Evolutionary conservation across 2,329 filamentous ascomycete species (phyloP), one percentile per base, ranked within the genome.

Genomic region (Fusarium sp.): DNA sequence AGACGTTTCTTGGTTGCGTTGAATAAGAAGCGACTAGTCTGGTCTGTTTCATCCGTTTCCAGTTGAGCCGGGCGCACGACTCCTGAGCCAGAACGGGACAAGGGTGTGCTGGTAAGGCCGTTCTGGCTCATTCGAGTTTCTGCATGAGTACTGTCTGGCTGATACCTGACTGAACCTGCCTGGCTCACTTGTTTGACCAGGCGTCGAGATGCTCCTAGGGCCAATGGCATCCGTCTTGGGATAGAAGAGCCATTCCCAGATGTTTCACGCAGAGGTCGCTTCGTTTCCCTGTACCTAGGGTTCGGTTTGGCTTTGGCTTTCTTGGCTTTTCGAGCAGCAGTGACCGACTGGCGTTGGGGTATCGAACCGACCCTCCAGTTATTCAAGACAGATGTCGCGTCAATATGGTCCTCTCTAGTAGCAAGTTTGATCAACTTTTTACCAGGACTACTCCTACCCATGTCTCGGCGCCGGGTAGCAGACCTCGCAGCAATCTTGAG

Each of bases 401-500:
- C 90, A 24, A 89, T 71, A 67, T 91, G 89, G 75, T 92, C 90
- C 72, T 83, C 83, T n/a, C 89, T 86, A 36, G 85, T 90, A 28
- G 88, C 89, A n/a, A 92, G 82, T 63, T 86, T 85, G 68, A 92
- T 90, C n/a, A 83, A 79, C 76, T 92, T 92, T 48, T 77, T 83
- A 0, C 81, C 82, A 3, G 89, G 89, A 61, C 86, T 90, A 12
- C 87, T 84, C 77, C 88, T 87, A 22, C 90, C 90, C 70, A 87
- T 82, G 18, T 85, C 84, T 33, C 71, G 77, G 39, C 84, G 85
- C 58, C 80, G 83, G 61, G 82, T 87, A 8, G 86, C 89, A 59
- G 88, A 85, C 22, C 90, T 88, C 48, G 89, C 90, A 57, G 90
- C 90, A 76, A 92, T 85, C 67, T 85, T 89, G 39, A 92, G 81